Evolutionary conservation across 2,329 filamentous ascomycete genomes (phyloP).

Genomic region (Fusarium graminum): DNA sequence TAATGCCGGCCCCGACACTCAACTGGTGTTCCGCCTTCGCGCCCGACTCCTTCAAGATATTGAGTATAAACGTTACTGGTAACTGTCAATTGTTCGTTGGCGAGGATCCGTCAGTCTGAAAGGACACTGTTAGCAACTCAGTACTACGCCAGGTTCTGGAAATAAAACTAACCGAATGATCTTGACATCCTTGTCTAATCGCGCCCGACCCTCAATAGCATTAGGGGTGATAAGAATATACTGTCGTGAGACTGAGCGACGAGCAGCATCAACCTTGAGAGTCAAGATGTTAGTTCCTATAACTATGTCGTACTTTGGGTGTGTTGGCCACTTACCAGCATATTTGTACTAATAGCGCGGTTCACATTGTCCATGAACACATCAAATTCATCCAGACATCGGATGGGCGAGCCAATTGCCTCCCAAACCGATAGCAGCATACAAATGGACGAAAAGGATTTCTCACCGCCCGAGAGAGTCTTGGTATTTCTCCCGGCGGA

Average conservation of each 20-base stretch:
- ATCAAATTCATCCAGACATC: slow-evolving; percentile 97
- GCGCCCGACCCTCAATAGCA: slow-evolving; percentile 73
- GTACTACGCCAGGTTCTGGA: neutral
- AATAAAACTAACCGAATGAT: slow-evolving; percentile 73
- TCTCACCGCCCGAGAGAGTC: slow-evolving; percentile 95
- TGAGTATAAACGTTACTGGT: slow-evolving; percentile 13
- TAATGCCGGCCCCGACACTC: slow-evolving; percentile 22
- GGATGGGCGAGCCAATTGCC: slow-evolving; percentile 94
- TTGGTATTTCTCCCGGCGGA: slow-evolving; percentile 84
- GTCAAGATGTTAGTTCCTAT: slow-evolving; percentile 10
- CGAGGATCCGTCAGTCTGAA: slow-evolving; percentile 70
- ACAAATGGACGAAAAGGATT: slow-evolving; percentile 97
- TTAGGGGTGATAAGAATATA: slow-evolving; percentile 98
- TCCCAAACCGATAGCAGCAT: slow-evolving; percentile 95
- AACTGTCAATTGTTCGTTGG: slow-evolving; percentile 60
- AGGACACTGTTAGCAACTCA: slow-evolving; percentile 44
- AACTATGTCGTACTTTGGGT: neutral
- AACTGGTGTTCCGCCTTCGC: slow-evolving; percentile 14
- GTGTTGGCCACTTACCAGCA: slow-evolving; percentile 77
- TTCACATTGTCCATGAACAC: slow-evolving; percentile 99
- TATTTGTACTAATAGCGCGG: slow-evolving; percentile 89
- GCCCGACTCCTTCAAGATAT: slow-evolving; percentile 27
- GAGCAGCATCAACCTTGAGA: slow-evolving; percentile 80
- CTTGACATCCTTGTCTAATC: slow-evolving; percentile 77
- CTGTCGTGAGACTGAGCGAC: slow-evolving; percentile 88